These are phyloP conservation scores for Phialemonium atrogriseum DNA, from an alignment of 2,329 filamentous ascomycete genomes.

Conservation along the genomic window DNA sequence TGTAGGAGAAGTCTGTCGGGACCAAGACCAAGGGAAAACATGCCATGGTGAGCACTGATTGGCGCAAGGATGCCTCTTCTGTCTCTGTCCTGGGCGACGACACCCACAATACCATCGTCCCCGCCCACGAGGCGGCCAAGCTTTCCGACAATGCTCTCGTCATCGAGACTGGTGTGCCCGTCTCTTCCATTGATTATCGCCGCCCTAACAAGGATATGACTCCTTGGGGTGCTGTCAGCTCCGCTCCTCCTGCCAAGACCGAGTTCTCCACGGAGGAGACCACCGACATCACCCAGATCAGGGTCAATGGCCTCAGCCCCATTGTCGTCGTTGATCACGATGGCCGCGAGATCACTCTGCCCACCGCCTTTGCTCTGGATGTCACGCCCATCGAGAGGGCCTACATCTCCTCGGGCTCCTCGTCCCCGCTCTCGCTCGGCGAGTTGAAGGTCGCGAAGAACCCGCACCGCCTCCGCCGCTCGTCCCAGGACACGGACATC, in stretches of 20 bases:
- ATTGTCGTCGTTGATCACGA: not conserved
- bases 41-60: conserved; percentile 2
- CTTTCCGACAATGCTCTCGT: not conserved
- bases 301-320: not conserved
- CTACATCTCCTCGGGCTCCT: conserved; percentile 1
- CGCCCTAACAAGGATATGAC: too few relatives aligned
- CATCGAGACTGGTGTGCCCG: too few relatives aligned
- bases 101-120: not conserved
- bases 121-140: not conserved
- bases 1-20: conserved; percentile 3
- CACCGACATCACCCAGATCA: conserved; percentile 2
- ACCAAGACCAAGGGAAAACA: conserved; percentile 1
- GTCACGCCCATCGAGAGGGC: conserved; percentile 6
- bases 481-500: conserved; percentile 3
- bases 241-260: not conserved
- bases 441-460: conserved; percentile 4
- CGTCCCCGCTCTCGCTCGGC: conserved; percentile 1
- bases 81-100: not conserved
- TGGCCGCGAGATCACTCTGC: conserved; percentile 7
- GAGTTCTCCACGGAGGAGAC: not conserved
- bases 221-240: too few relatives aligned
- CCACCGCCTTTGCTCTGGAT: conserved; percentile 6
- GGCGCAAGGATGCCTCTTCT: conserved; percentile 1
- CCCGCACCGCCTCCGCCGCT: conserved; percentile 1
- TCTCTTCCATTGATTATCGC: too few relatives aligned